Percentiles rank a stretch among this genome's conserved stretches.
Evolutionary conservation across 371 early-diverging fungal species (phyloP).

Genomic region (Haplosporangium sp.): DNA sequence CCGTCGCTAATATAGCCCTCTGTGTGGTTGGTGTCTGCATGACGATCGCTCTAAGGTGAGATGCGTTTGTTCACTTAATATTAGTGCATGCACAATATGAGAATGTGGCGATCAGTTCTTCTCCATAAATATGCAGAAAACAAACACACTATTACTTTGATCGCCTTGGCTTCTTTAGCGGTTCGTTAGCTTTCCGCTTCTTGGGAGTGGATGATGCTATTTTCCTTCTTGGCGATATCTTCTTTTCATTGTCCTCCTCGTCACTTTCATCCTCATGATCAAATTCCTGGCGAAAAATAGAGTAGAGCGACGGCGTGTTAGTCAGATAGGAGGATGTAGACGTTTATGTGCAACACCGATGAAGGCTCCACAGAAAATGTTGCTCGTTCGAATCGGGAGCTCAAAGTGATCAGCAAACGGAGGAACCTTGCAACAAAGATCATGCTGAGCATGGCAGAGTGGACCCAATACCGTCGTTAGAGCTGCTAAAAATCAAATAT

Average conservation of each 20-base stretch:
- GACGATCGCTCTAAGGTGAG: constrained; percentile 7
- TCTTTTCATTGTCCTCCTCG: constrained; percentile 4
- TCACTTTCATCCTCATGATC: constrained; percentile 2
- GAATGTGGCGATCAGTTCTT: background rate
- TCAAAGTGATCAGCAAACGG: too few species aligned
- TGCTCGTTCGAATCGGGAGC: too few species aligned
- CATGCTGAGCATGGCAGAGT: too few species aligned
- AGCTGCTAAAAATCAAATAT: too few species aligned
- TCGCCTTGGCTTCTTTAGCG: background rate
- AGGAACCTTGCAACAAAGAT: too few species aligned
- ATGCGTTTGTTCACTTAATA: background rate
- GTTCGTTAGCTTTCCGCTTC: background rate
- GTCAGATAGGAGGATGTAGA: background rate
- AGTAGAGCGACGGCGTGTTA: too few species aligned
- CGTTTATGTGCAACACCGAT: background rate
- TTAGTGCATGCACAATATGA: background rate
- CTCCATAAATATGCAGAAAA: background rate
- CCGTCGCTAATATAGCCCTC: constrained; percentile 22
- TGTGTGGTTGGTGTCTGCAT: constrained; percentile 35
- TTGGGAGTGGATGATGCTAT: background rate
- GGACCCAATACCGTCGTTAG: too few species aligned
- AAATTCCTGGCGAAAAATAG: background rate
- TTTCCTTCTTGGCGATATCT: background rate
- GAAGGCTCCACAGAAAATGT: too few species aligned
- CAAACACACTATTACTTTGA: constrained; percentile 3